Base-by-base conservation (phyloP, 2,329 filamentous ascomycete genomes). In the Xylaria sp. region DNA sequence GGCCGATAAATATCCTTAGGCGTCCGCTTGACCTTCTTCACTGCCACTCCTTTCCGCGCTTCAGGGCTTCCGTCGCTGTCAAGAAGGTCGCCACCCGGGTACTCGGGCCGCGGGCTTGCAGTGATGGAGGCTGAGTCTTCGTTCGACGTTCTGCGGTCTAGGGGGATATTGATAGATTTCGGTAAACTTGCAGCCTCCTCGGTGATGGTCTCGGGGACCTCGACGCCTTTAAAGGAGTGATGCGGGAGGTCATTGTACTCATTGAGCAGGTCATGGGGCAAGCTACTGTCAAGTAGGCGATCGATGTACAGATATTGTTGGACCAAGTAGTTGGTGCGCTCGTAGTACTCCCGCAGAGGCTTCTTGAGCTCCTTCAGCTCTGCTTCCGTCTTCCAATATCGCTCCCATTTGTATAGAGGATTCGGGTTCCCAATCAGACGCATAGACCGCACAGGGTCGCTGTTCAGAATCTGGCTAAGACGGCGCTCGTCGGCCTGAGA, bases 221-320 rank as follows among this genome's bases (percentile, higher is more conserved):
- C 84, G 60, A 85, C 72, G 49, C 80, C 78, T 48, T 80, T 81
- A 65, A 85, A 82, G 23, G 81, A 81, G 38, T 81, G 83, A 19
- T 81, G 80, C 43, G 85, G 81, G 51, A 87, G 80, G 65, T 89
- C 81, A 66, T 88, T 88, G 76, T 97, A 97, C 76, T 97, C 93
- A 72, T 96, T 93, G 60, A 98, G 87, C 44, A 98, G 81, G 70
- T 94, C 89, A 72, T 96, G 93, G 1, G 93, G 93, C n/a, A 97
- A 85, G 29, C 92, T 93, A 8, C 92, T 97, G 77, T 97, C 93
- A 63, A 98, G 84, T 58, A 98, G 81, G 54, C 90, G 87, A 77
- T 97, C 94, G 70, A 97, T 97, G 75, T 96, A 97, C 65, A 96
- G 83, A 75, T 97, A 98, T 74, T 96, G 90, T 75, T 95, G 91